Percentiles rank a stretch among this genome's conserved stretches.
phyloP scores from a whole-genome alignment of 192 early-diverging fungal species.

The Backusella australiensis region DNA sequence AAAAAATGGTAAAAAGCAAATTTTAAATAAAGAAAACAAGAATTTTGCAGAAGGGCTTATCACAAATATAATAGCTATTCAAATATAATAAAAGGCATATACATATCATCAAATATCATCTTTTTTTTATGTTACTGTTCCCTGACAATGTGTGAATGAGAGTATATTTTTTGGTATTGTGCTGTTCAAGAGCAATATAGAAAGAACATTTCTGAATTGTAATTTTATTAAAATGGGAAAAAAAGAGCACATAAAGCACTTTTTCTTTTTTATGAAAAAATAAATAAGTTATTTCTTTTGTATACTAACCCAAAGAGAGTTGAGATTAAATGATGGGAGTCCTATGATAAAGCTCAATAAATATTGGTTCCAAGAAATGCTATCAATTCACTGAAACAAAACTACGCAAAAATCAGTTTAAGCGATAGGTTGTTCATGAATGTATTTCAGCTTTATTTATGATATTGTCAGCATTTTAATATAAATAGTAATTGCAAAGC shows the following conservation, averaged over 20 bases:
- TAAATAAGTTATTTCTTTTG: background rate
- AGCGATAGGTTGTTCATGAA: background rate
- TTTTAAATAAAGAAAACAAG: no score
- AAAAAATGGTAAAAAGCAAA: no score
- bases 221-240: background rate
- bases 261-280: background rate
- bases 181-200: background rate
- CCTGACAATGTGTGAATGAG: no score
- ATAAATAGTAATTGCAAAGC: background rate
- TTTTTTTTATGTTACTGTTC: no score
- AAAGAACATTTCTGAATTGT: conserved; percentile 3
- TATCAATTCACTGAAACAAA: background rate
- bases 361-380: background rate
- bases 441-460: background rate
- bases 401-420: background rate
- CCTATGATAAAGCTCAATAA: background rate
- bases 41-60: no score
- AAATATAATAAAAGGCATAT: no score
- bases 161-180: no score
- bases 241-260: background rate
- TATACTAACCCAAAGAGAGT: background rate
- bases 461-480: background rate
- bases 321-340: background rate
- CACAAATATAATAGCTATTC: no score
- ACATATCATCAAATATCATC: no score